Percentiles rank a stretch among this genome's conserved stretches.
Conservation (phyloP, 1,284 basidiomycete genomes). For the Exobasidium rhododendri region DNA sequence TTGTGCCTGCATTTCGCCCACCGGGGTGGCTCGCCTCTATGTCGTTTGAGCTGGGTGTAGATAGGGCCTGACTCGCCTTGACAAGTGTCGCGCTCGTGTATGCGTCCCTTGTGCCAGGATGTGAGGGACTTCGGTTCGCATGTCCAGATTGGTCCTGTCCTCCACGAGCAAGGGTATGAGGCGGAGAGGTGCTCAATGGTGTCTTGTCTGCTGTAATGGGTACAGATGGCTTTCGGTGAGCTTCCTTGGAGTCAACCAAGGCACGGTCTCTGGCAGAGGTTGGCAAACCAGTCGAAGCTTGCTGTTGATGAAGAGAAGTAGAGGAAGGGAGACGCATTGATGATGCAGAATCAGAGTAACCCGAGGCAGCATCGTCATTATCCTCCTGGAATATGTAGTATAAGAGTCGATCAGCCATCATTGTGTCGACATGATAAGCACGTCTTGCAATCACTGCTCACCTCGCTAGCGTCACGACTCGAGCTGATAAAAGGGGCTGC, state of each 20-base stretch:
- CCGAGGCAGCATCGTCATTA: slow-evolving; percentile 17
- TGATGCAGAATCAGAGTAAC: slow-evolving; percentile 17
- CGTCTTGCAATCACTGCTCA: background rate
- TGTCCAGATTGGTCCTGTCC: background rate
- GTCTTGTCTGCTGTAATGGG: slow-evolving; percentile 11
- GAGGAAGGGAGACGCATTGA: slow-evolving; percentile 12
- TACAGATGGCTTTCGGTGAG: slow-evolving; percentile 4
- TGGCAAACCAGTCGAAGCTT: slow-evolving; percentile 7
- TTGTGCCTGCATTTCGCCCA: background rate
- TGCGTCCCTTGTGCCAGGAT: slow-evolving; percentile 15
- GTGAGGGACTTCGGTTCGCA: slow-evolving; percentile 21
- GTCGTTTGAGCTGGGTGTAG: slow-evolving; percentile 33
- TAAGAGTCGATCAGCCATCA: background rate
- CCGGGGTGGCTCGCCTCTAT: slow-evolving; percentile 12
- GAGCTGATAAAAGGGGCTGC: slow-evolving; percentile 9
- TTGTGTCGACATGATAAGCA: background rate
- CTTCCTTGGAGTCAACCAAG: slow-evolving; percentile 17
- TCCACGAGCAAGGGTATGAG: slow-evolving; percentile 4
- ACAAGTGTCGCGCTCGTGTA: slow-evolving; percentile 29
- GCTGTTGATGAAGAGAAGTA: background rate
- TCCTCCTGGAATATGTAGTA: slow-evolving; percentile 12
- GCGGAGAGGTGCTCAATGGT: slow-evolving; percentile 8
- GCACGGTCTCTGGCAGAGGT: slow-evolving; percentile 20
- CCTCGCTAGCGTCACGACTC: slow-evolving; percentile 11
- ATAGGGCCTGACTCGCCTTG: slow-evolving; percentile 31